These are phyloP conservation scores for Coleophoma crateriformis DNA, from an alignment of 2,329 filamentous ascomycete genomes.

Conservation along the genomic window DNA sequence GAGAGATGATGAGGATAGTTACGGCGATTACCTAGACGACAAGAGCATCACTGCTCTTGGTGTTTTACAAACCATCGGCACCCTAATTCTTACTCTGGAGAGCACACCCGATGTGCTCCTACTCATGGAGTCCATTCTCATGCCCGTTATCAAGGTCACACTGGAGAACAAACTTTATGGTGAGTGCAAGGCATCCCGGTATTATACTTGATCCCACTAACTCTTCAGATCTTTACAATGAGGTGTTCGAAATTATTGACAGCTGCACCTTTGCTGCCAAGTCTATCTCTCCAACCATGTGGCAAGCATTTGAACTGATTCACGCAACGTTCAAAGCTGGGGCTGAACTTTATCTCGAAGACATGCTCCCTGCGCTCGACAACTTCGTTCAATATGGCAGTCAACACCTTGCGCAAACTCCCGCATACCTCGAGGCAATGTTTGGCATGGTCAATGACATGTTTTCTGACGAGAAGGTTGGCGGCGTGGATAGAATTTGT, in stretches of 20 bases:
- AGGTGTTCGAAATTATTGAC: slow-evolving; percentile 98
- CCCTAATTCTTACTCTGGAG: slow-evolving; percentile 91
- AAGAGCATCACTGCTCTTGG: slow-evolving; percentile 97
- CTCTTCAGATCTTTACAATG: slow-evolving; percentile 79
- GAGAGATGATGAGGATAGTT: slow-evolving; percentile 68
- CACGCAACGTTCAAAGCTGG: slow-evolving; percentile 96
- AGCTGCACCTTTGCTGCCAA: slow-evolving; percentile 98
- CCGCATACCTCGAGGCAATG: slow-evolving; percentile 79
- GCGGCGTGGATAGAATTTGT: slow-evolving; percentile 90
- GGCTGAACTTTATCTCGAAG: slow-evolving; percentile 93
- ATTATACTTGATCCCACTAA: slow-evolving; percentile 13
- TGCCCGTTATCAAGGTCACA: slow-evolving; percentile 95
- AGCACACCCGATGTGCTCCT: slow-evolving; percentile 93
- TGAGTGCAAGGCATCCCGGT: slow-evolving; percentile 30
- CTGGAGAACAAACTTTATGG: slow-evolving; percentile 96
- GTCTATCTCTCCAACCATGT: slow-evolving; percentile 93
- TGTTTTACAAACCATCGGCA: slow-evolving; percentile 95
- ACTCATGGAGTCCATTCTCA: slow-evolving; percentile 90
- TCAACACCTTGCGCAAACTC: slow-evolving; percentile 73
- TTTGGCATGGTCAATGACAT: slow-evolving; percentile 94
- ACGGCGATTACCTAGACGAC: slow-evolving; percentile 90
- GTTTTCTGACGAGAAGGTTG: slow-evolving; percentile 87
- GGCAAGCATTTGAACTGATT: slow-evolving; percentile 95
- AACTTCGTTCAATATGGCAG: slow-evolving; percentile 96
- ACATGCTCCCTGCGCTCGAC: slow-evolving; percentile 96